phyloP scores from a whole-genome alignment of 805 yeast genomes.

The Wickerhamiella brachini region DNA sequence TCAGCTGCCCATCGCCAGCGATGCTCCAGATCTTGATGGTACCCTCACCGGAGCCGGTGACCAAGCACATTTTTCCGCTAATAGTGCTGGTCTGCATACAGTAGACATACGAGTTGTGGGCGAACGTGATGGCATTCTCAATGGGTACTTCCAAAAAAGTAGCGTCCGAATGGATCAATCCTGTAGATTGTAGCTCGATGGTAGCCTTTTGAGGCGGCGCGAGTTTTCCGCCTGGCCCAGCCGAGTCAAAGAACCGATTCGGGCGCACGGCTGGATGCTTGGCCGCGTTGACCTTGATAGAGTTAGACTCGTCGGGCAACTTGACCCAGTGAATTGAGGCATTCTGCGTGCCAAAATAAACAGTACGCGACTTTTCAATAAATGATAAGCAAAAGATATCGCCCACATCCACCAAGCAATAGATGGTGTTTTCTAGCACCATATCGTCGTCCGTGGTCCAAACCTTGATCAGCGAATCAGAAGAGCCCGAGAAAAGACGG shows the following conservation, averaged over 20 bases:
- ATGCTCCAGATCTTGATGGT: slow-evolving; percentile 66
- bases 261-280: slow-evolving; percentile 40
- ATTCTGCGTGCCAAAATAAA: slow-evolving; percentile 84
- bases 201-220: slow-evolving; percentile 22
- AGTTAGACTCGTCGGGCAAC: slow-evolving; percentile 18
- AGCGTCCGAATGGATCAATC: slow-evolving; percentile 2
- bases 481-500: slow-evolving; percentile 75
- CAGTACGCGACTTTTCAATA: slow-evolving; percentile 41
- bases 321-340: slow-evolving; percentile 72
- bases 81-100: slow-evolving; percentile 35
- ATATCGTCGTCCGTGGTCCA: slow-evolving; percentile 33
- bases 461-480: slow-evolving; percentile 77
- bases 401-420: slow-evolving; percentile 79
- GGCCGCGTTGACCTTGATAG: not conserved
- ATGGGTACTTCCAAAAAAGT: slow-evolving; percentile 41
- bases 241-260: slow-evolving; percentile 81
- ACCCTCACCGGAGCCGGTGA: slow-evolving; percentile 89
- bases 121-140: slow-evolving; percentile 55
- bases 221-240: slow-evolving; percentile 60
- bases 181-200: slow-evolving; percentile 5
- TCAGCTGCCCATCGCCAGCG: slow-evolving; percentile 9
- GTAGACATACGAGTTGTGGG: slow-evolving; percentile 86
- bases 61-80: slow-evolving; percentile 26
- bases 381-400: slow-evolving; percentile 79
- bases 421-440: slow-evolving; percentile 48